Conservation (phyloP, 2,329 filamentous ascomycete genomes). For the Pyrenophora graminea region DNA sequence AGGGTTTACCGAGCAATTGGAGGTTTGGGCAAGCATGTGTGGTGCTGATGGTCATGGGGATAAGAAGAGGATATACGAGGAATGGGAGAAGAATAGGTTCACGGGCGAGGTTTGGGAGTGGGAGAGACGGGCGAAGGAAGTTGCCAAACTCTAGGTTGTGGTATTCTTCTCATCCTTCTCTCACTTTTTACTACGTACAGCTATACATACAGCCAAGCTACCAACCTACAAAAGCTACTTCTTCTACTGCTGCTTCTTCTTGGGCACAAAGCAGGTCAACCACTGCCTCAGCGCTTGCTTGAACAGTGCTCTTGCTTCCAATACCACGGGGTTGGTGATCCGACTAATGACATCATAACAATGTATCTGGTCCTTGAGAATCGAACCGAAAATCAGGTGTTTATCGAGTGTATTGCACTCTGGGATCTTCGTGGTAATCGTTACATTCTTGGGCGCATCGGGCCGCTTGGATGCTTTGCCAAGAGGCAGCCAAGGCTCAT, state of each 20-base stretch:
- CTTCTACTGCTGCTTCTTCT: constrained; percentile 12
- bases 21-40: constrained; percentile 37
- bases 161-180: neutral
- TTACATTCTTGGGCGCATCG: neutral
- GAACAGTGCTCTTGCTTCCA: constrained; percentile 46
- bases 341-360: constrained; percentile 52
- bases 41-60: constrained; percentile 12
- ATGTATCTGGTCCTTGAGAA: constrained; percentile 53
- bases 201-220: too few relatives aligned
- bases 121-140: constrained; percentile 23
- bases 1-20: constrained; percentile 42
- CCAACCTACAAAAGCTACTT: neutral
- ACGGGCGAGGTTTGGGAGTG: constrained; percentile 46
- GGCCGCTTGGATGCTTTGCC: too few relatives aligned
- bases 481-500: too few relatives aligned
- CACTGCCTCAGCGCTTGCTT: constrained; percentile 51
- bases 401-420: constrained; percentile 48
- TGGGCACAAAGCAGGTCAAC: constrained; percentile 49
- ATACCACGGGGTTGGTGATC: constrained; percentile 35
- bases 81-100: constrained; percentile 42
- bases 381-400: constrained; percentile 54
- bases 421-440: constrained; percentile 1
- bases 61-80: constrained; percentile 32
- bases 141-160: too few relatives aligned
- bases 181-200: neutral